Conservation (phyloP, 371 early-diverging fungal species). For the Mucor circinelloides region DNA sequence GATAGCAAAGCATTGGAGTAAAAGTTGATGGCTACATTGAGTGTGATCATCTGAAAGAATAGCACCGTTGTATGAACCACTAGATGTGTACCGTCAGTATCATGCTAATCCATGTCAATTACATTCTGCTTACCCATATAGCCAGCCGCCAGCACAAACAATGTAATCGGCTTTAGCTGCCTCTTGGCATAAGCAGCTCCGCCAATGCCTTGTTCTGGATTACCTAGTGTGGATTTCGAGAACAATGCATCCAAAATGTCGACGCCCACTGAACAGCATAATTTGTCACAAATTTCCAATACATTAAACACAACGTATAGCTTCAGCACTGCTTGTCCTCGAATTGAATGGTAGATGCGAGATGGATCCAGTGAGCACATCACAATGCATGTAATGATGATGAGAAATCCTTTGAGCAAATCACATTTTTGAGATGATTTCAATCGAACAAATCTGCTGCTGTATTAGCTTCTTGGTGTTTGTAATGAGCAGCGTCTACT, state of each 20-base stretch:
- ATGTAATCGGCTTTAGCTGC: constrained; percentile 57
- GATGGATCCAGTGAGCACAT: constrained; percentile 86
- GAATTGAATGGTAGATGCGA: constrained; percentile 90
- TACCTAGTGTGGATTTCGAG: constrained; percentile 63
- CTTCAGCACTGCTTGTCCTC: constrained; percentile 95
- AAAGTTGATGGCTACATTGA: constrained; percentile 95
- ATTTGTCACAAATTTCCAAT: constrained; percentile 92
- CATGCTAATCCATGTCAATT: not conserved
- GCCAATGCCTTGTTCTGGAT: constrained; percentile 25
- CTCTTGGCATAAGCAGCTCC: constrained; percentile 44
- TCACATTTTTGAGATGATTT: constrained; percentile 85
- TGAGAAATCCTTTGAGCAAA: constrained; percentile 78
- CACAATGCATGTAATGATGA: constrained; percentile 71
- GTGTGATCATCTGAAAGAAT: constrained; percentile 94
- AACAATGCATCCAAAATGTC: constrained; percentile 94
- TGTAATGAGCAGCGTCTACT: no score
- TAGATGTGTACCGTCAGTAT: constrained; percentile 14
- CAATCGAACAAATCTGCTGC: constrained; percentile 46
- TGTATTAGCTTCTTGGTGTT: not conserved
- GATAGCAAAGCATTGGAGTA: constrained; percentile 92
- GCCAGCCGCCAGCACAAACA: constrained; percentile 72
- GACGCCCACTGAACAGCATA: constrained; percentile 91
- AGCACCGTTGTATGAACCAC: constrained; percentile 85
- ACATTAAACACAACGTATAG: constrained; percentile 96
- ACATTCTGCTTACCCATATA: constrained; percentile 69